phyloP scores from a whole-genome alignment of 83 land plant species.

The Thuja plicata region DNA sequence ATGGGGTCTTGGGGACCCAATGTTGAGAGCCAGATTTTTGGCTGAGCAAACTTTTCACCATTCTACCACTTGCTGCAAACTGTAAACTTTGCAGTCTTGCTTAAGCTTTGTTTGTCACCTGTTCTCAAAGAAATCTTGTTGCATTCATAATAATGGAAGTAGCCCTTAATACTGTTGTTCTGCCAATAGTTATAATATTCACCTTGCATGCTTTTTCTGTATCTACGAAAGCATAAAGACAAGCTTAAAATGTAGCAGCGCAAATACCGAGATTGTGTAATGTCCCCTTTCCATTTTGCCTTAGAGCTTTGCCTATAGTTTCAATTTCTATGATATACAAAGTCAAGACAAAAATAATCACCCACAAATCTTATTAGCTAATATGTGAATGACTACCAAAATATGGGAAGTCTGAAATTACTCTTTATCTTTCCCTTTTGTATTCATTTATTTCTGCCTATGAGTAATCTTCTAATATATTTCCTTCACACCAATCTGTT shows the following conservation, averaged over 20 bases:
- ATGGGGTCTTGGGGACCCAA: not conserved
- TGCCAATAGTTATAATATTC: not conserved
- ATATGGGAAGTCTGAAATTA: no score
- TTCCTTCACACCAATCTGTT: no score
- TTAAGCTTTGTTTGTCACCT: not conserved
- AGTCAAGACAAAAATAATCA: no score
- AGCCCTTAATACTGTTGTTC: not conserved
- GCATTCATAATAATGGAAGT: constrained; percentile 6
- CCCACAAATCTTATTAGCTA: no score
- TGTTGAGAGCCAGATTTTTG: constrained; percentile 3
- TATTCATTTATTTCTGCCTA: no score
- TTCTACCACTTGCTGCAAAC: not conserved
- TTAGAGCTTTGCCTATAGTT: no score
- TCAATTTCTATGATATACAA: no score
- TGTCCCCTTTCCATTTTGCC: no score
- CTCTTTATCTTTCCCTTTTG: no score
- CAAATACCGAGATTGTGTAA: not conserved
- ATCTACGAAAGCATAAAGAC: not conserved
- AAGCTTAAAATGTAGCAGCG: not conserved
- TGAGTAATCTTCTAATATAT: no score
- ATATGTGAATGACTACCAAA: no score
- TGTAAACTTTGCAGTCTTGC: not conserved
- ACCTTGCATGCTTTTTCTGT: not conserved
- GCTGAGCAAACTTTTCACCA: not conserved
- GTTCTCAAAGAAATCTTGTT: not conserved